Percentiles rank a stretch among this genome's conserved stretches.
Evolutionary conservation across 345 rosid genomes (phyloP).

Genomic region (Melaleuca quinquenervia): DNA sequence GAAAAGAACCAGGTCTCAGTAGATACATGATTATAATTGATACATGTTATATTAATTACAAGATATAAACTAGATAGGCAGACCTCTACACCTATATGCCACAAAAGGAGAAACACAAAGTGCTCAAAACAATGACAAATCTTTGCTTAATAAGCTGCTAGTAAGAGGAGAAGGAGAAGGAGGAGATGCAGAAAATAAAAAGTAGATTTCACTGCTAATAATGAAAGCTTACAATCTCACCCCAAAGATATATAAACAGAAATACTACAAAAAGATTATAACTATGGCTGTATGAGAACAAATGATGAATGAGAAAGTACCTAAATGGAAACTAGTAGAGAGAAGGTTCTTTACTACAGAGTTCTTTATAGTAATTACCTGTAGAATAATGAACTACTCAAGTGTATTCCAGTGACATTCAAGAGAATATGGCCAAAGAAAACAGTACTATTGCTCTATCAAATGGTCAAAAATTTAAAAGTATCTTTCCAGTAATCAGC

Average conservation of each 20-base stretch:
- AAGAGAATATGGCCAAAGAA: not conserved
- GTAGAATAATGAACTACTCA: not conserved
- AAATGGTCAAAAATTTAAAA: not conserved
- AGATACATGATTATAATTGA: not conserved
- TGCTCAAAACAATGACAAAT: not conserved
- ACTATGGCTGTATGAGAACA: not conserved
- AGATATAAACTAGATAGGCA: not conserved
- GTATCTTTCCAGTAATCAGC: not conserved
- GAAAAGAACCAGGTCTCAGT: not conserved
- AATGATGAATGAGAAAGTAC: not conserved
- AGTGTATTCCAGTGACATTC: not conserved
- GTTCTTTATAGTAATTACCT: not conserved
- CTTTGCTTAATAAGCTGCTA: not conserved
- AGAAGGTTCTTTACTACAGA: not conserved
- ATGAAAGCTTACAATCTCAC: not conserved
- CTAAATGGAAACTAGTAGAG: not conserved
- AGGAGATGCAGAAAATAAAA: not conserved
- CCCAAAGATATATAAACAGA: not conserved
- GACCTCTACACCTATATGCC: not conserved
- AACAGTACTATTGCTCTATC: not conserved
- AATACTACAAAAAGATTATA: not conserved
- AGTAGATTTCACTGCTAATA: not conserved
- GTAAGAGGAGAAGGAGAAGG: not conserved
- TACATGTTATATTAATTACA: not conserved
- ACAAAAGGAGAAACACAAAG: not conserved